phyloP scores from a whole-genome alignment of 805 yeast genomes.

The Schwanniomyces polymorphus region DNA sequence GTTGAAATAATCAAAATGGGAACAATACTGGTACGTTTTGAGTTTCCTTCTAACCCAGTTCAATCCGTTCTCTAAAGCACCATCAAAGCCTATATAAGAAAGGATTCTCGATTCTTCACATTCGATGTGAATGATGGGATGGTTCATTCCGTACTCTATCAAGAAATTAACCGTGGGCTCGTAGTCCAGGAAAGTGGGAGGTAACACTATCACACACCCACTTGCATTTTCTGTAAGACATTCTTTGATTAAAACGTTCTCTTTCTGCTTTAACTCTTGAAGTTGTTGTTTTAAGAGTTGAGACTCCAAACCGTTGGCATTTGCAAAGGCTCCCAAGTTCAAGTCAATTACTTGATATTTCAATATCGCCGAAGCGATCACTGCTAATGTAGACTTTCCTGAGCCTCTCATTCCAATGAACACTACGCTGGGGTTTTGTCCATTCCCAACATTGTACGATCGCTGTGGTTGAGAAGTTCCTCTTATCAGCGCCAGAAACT shows the following conservation, averaged over 20 bases:
- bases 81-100: slow-evolving; percentile 8
- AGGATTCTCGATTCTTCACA: slow-evolving; percentile 14
- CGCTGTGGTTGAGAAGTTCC: neutral
- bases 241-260: slow-evolving; percentile 6
- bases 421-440: neutral
- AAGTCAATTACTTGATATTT: slow-evolving; percentile 11
- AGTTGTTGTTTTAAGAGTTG: slow-evolving; percentile 7
- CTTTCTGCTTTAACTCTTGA: slow-evolving; percentile 6
- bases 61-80: slow-evolving; percentile 7
- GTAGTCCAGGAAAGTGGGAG: slow-evolving; percentile 11
- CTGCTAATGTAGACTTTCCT: slow-evolving; percentile 17
- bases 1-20: slow-evolving; percentile 13
- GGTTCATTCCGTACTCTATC: slow-evolving; percentile 1
- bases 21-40: slow-evolving; percentile 4
- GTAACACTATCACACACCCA: slow-evolving; percentile 9
- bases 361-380: slow-evolving; percentile 16
- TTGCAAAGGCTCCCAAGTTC: slow-evolving; percentile 10
- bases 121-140: slow-evolving; percentile 11
- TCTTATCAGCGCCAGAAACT: neutral
- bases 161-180: slow-evolving; percentile 6
- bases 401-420: slow-evolving; percentile 17
- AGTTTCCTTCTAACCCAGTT: slow-evolving; percentile 5
- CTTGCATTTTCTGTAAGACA: neutral
- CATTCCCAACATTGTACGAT: neutral
- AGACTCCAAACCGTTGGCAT: slow-evolving; percentile 10